A percentile compares a stretch with the other conserved stretches of the same genome.
These are phyloP conservation scores for Pseudofabraea citricarpa DNA, from an alignment of 2,329 filamentous ascomycete species.

Conservation along the genomic window DNA sequence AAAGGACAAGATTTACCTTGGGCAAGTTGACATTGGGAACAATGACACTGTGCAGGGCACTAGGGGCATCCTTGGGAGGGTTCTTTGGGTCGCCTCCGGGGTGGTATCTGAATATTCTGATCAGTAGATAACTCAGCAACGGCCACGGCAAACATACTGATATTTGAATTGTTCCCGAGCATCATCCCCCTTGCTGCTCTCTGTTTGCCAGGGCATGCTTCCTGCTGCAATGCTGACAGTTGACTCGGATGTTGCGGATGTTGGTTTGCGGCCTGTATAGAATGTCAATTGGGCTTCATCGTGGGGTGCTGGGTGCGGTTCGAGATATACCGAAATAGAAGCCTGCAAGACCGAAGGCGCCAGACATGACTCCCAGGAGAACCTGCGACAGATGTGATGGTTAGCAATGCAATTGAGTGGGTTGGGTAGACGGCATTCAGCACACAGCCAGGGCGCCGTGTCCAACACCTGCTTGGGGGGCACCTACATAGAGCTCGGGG, in stretches of 20 bases:
- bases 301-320: conserved; percentile 1
- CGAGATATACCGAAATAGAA: conserved; percentile 69
- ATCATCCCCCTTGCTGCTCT: conserved; percentile 58
- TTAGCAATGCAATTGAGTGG: no score
- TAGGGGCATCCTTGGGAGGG: conserved; percentile 82
- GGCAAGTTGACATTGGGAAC: conserved; percentile 90
- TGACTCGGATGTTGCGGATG: conserved; percentile 76
- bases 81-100: conserved; percentile 72
- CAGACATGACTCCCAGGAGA: conserved; percentile 85
- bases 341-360: conserved; percentile 81
- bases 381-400: conserved; percentile 50
- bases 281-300: conserved; percentile 16
- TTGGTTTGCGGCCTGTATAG: conserved; percentile 71
- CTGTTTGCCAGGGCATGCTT: conserved; percentile 89
- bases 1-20: conserved; percentile 57
- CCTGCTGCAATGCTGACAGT: conserved; percentile 67
- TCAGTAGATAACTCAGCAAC: conserved; percentile 15
- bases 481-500: conserved; percentile 68
- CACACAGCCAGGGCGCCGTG: no score
- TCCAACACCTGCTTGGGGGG: no score
- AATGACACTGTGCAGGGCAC: conserved; percentile 91
- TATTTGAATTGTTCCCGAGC: conserved; percentile 53
- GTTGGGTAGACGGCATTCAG: no score
- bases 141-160: conserved; percentile 15
- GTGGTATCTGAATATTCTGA: conserved; percentile 33